Base-by-base conservation (phyloP, 371 early-diverging fungal genomes). In the Mortierella sp. region DNA sequence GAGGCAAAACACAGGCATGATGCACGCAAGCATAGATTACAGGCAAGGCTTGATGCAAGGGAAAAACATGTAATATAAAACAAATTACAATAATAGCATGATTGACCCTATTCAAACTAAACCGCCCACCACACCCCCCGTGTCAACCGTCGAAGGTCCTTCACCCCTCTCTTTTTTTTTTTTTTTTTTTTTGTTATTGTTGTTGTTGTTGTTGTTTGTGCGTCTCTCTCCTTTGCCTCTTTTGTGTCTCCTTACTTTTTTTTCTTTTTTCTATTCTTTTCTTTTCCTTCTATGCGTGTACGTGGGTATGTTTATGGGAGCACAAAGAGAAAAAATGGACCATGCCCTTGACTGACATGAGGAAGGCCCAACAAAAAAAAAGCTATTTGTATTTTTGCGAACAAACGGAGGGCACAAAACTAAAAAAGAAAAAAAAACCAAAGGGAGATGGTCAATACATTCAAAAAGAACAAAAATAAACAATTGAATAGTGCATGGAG, bases 261-360 rank as follows among this genome's bases (percentile, higher is more conserved):
- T 63, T 11, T 34, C 16, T 14, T 10, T 16, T 16, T 10, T 38
- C 7, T 26, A 24, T 26, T 57, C 21, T 42, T 42, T 21, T n/a
- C n/a, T 65, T 48, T 71, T 47, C 26, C 71, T 71, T 71, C 47
- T 65, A 31, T 65, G 65, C 65, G 71, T 26, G 44, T 19, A 44
- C 24, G 38, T 31, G 47, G 24, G 71, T 28, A n/a, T 71, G 44
- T 44, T 44, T 71, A 65, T 65, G 65, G 65, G 65, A 65, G 31
- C 65, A 65, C 65, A 65, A 65, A 9, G 42, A 19, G 38, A 65
- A 21, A 52, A 50, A 47, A 26, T 72, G 54, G 73, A 21, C 48
- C 73, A 72, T 72, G 73, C 5, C 24, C 52, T 28, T 34, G 44
- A 70, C 1, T 48, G 48, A 48, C 19, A 60, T 60, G 60, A 60